These are phyloP conservation scores for Candida mattraensis DNA, from an alignment of 805 yeast species.

Conservation along the genomic window DNA sequence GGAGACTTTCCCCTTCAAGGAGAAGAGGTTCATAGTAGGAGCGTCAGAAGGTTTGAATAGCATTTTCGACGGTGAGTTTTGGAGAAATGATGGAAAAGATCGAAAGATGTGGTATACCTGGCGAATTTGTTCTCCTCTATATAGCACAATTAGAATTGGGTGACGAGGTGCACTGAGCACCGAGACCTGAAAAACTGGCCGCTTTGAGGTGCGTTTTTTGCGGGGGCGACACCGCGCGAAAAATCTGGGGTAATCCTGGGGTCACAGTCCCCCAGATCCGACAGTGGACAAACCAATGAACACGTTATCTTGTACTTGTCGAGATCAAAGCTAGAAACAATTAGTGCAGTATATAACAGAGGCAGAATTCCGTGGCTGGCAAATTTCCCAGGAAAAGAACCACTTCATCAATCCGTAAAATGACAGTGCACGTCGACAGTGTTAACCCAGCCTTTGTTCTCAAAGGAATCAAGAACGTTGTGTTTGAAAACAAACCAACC, in stretches of 20 bases:
- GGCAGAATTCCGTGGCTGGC: conserved; percentile 1
- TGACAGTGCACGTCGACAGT: conserved; percentile 1
- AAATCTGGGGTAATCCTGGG: conserved; percentile 7
- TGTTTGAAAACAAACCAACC: conserved; percentile 63
- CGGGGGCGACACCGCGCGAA: conserved; percentile 3
- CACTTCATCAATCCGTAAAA: not conserved
- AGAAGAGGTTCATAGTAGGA: conserved; percentile 28
- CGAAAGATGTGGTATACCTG: conserved; percentile 1
- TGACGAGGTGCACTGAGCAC: too few relatives aligned
- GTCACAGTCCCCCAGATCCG: too few relatives aligned
- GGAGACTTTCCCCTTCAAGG: conserved; percentile 42
- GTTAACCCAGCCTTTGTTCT: conserved; percentile 57
- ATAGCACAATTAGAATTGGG: too few relatives aligned
- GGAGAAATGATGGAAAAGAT: not conserved
- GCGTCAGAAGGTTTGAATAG: conserved; percentile 15
- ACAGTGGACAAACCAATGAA: too few relatives aligned
- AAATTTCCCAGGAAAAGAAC: not conserved
- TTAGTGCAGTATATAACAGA: too few relatives aligned
- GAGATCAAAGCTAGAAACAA: too few relatives aligned
- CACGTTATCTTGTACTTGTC: too few relatives aligned
- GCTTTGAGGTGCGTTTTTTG: too few relatives aligned
- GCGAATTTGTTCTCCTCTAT: too few relatives aligned
- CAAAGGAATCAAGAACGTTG: conserved; percentile 59
- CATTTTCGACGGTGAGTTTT: conserved; percentile 7
- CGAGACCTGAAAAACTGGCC: too few relatives aligned